phyloP scores from a whole-genome alignment of 306 rosid genomes.

The Cicer arietinum region DNA sequence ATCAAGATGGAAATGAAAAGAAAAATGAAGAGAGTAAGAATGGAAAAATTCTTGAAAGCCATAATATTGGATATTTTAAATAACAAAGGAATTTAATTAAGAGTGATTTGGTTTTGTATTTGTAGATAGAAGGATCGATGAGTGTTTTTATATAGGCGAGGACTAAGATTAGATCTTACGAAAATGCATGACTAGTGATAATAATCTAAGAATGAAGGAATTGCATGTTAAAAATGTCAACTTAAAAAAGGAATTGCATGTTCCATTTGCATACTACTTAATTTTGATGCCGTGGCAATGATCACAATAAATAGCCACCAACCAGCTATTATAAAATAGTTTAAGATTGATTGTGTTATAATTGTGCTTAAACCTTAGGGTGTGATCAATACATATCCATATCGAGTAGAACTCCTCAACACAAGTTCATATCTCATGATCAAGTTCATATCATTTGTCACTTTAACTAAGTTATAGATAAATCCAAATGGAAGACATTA shows the following conservation, averaged over 20 bases:
- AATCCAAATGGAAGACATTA: too few relatives aligned
- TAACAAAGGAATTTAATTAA: not conserved
- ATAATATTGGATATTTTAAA: constrained; percentile 1
- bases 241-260: not conserved
- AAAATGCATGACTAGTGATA: not conserved
- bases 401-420: too few relatives aligned
- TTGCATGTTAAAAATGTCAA: constrained; percentile 15
- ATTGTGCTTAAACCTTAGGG: too few relatives aligned
- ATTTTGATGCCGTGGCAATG: constrained; percentile 3
- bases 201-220: not conserved
- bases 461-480: too few relatives aligned
- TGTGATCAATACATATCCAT: too few relatives aligned
- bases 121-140: not conserved
- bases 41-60: constrained; percentile 48
- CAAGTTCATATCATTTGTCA: too few relatives aligned
- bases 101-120: not conserved
- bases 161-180: constrained; percentile 6
- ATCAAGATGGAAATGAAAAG: constrained; percentile 24
- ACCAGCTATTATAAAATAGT: not conserved
- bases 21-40: constrained; percentile 14
- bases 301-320: not conserved
- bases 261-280: not conserved
- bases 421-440: too few relatives aligned
- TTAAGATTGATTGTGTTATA: not conserved
- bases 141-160: not conserved